Base-by-base conservation (phyloP, 306 rosid genomes). In the Sphenostylis stenocarpa region DNA sequence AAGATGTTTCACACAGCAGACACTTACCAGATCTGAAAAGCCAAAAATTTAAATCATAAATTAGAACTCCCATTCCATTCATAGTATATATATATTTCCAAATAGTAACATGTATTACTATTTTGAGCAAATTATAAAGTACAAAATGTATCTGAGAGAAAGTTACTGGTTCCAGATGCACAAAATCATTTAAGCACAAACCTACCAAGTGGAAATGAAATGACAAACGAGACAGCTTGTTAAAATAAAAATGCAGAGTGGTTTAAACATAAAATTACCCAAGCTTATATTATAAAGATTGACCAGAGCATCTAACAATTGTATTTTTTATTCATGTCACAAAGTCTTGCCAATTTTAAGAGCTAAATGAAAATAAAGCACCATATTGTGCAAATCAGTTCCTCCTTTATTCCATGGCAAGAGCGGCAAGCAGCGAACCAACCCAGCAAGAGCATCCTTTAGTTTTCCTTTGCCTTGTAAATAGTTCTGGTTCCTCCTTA, bases 401-500 rank as follows among this genome's bases (percentile, higher is more conserved):
- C 86, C 89, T 82, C 58, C 78, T 82, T 55, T 84, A 81, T 89
- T 87, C 87, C 90, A 85, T 15, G 98, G 91, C 87, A 95, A 84
- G 80, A 95, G 87, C 2, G 86, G 86, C 86, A 95, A 82, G 91
- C 98, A 90, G 69, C 67, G 91, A 63, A 80, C 86, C 84, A 95
- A 81, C 81, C 98, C 97, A 9, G 89, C 73, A 80, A 95, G 89
- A 78, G 74, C 83, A 82, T 73, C 86, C 79, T 85, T 88, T 43
- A 95, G 86, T 81, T 90, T 95, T 55, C 90, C 90, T 84, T 84
- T 89, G 71, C 89, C 97, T 77, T 80, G 92, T 67, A 89, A 78
- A 86, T 73, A 82, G 81, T 80, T 84, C 79, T 88, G 88, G 91
- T 87, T 89, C 85, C 86, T 84, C 78, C 70, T 81, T 36, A 95